Conservation (phyloP, 208 protist genomes). For the Crithidia expoeki region DNA sequence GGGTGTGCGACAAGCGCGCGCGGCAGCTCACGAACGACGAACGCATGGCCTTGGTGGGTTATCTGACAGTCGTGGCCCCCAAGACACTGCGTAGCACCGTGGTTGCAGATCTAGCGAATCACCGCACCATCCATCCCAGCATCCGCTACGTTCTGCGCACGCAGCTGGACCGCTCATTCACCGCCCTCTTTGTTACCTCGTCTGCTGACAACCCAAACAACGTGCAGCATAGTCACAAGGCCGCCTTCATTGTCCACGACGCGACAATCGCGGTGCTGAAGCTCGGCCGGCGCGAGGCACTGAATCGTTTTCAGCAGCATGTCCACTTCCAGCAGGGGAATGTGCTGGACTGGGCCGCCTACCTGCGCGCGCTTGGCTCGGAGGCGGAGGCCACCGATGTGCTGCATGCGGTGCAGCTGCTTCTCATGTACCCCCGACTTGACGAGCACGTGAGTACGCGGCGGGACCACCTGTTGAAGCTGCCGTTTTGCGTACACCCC, state of each 20-base stretch:
- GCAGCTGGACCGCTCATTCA: constrained; percentile 67
- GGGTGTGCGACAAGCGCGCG: constrained; percentile 97
- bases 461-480: constrained; percentile 98
- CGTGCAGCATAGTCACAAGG: constrained; percentile 50
- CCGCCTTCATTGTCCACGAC: constrained; percentile 73
- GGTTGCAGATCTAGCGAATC: constrained; percentile 73
- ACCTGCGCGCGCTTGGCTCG: constrained; percentile 52
- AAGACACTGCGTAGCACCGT: constrained; percentile 60
- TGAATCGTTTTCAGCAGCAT: constrained; percentile 61
- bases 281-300: constrained; percentile 62
- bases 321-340: constrained; percentile 61
- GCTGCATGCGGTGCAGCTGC: constrained; percentile 63
- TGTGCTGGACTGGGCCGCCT: constrained; percentile 63
- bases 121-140: constrained; percentile 81
- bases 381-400: constrained; percentile 54
- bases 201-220: constrained; percentile 75
- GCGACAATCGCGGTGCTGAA: constrained; percentile 73
- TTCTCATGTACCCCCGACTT: constrained; percentile 95
- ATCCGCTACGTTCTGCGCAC: constrained; percentile 58
- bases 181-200: constrained; percentile 67
- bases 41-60: constrained; percentile 91
- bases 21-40: constrained; percentile 90
- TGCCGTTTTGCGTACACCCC: constrained; percentile 98
- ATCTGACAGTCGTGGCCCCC: constrained; percentile 85
- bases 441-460: constrained; percentile 97